Percentiles rank a stretch among this genome's conserved stretches.
phyloP scores from a whole-genome alignment of 257 asterid species.

The Solanum chmielewskii region DNA sequence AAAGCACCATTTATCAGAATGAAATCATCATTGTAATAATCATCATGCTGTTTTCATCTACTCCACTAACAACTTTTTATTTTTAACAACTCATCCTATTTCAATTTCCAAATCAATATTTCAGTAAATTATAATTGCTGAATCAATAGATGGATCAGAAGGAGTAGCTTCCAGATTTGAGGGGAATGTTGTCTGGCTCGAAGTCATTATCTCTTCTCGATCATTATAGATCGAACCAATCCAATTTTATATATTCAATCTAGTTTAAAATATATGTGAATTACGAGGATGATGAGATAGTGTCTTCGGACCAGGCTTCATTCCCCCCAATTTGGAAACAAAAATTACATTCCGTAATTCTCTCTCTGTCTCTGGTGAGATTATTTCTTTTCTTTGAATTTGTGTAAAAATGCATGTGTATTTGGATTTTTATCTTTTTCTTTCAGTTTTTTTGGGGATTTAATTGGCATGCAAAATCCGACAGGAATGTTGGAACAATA shows the following conservation, averaged over 20 bases:
- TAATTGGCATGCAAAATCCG: background rate
- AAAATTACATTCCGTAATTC: background rate
- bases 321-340: constrained; percentile 32
- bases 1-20: background rate
- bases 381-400: background rate
- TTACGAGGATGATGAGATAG: background rate
- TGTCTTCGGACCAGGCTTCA: constrained; percentile 64
- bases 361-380: background rate
- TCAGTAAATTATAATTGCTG: background rate
- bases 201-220: constrained; percentile 3
- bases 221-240: background rate
- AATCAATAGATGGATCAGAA: background rate
- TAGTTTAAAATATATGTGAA: background rate
- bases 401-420: background rate
- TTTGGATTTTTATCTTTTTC: background rate
- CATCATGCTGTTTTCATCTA: constrained; percentile 10
- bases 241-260: background rate
- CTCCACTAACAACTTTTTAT: background rate
- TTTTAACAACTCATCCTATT: background rate
- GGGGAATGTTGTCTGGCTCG: constrained; percentile 54
- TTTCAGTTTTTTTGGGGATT: background rate
- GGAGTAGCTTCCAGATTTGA: constrained; percentile 13
- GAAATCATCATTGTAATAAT: constrained; percentile 20
- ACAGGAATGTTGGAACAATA: background rate
- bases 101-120: background rate